Base-by-base conservation (phyloP, 1,284 basidiomycete genomes). In the Trichosporon coremiiforme region DNA sequence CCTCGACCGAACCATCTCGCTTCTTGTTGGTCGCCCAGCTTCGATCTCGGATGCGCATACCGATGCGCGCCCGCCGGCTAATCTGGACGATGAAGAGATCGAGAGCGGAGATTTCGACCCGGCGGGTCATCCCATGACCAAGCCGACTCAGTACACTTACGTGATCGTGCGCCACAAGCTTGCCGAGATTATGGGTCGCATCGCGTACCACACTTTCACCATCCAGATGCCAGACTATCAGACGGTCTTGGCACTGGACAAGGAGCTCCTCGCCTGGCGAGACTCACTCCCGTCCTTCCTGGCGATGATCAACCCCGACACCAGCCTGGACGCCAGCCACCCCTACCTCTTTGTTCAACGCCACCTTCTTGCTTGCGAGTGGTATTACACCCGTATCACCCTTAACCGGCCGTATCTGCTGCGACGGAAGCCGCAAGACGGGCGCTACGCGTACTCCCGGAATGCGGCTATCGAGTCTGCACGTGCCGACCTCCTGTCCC, bases 191-290 rank as follows among this genome's bases (percentile, higher is more conserved):
- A 84, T 84, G 83, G 84, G 84, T 36, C 74, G 80, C 47, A 85
- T 85, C 66, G 81, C 82, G 1, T 82, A 84, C 69, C 83, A 84
- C 68, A 84, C 83, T 15, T 86, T 86, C 74, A 81, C 84, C 7
- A 83, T 85, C 57, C 78, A 82, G 53, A 71, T 84, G 1, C 85
- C 85, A 0, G 80, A 84, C 70, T 85, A 86, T 70, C 74, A 78
- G 25, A 83, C 81, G 4, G 83, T 85, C 10, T 74, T 84, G 20
- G 78, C 80, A 20, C 78, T 85, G 29, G 85, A 85, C 68, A 77
- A 83, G 65, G 84, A 85, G 68, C 75, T 85, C 12, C 71, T 85
- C 17, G 79, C 77, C 2, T 84, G 83, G 83, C 76, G 79, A 60
- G 81, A 83, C 47, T 74, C 75, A 20, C 73, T 84, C 2, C 83